Conservation (phyloP, 2,329 filamentous ascomycete species). For the Gaeumannomyces tritici region DNA sequence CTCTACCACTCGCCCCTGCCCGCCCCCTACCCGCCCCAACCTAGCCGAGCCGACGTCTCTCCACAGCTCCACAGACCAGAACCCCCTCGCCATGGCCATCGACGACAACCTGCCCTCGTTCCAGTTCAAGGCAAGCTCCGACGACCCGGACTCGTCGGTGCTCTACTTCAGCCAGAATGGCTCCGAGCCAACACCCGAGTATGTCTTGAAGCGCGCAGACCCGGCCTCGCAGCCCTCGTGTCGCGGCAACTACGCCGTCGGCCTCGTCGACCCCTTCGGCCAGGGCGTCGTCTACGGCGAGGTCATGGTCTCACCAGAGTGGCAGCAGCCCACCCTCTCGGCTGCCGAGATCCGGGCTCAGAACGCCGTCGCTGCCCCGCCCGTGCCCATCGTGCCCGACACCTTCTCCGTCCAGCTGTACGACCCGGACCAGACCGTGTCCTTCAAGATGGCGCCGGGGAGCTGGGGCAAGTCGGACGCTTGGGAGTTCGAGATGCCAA, state of each 20-base stretch:
- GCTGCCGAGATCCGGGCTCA: conserved; percentile 64
- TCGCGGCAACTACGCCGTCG: conserved; percentile 77
- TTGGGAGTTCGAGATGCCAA: conserved; percentile 91
- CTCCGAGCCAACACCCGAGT: conserved; percentile 69
- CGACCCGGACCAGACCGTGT: conserved; percentile 79
- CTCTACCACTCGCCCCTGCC: too few species aligned
- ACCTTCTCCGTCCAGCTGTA: conserved; percentile 82
- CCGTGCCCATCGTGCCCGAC: conserved; percentile 65
- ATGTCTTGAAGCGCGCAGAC: conserved; percentile 69
- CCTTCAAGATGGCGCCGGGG: conserved; percentile 62
- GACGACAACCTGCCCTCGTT: conserved; percentile 87
- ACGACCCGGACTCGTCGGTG: conserved; percentile 45
- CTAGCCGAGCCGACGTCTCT: too few species aligned
- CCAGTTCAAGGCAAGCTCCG: conserved; percentile 40
- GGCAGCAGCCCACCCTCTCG: conserved; percentile 73
- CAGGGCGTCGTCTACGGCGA: conserved; percentile 80
- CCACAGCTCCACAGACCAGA: too few species aligned
- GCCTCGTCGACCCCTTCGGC: conserved; percentile 73
- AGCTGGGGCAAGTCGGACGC: conserved; percentile 71
- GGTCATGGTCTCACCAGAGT: conserved; percentile 74
- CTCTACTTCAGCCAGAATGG: conserved; percentile 61
- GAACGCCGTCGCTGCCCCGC: conserved; percentile 51
- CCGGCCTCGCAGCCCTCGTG: conserved; percentile 54
- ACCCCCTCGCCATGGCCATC: conserved; percentile 53
- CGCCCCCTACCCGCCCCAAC: too few species aligned